Conservation (phyloP, 495 filamentous ascomycete genomes). For the Penicillium parvum region DNA sequence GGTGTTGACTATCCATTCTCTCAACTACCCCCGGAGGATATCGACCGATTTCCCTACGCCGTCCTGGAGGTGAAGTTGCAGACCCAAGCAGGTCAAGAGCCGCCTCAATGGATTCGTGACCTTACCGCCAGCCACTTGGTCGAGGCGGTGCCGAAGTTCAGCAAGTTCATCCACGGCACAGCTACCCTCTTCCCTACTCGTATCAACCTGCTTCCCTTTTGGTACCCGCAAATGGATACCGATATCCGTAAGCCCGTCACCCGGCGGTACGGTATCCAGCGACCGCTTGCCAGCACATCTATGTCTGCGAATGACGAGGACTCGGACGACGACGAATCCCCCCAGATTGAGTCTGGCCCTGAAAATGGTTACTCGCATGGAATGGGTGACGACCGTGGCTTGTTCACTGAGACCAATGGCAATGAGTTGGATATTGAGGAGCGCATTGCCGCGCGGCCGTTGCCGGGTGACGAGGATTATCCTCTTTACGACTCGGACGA, state of each 20-base stretch:
- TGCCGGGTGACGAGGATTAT: constrained; percentile 63
- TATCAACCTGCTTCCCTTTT: constrained; percentile 90
- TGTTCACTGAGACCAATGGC: constrained; percentile 37
- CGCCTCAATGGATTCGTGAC: constrained; percentile 92
- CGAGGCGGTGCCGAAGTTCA: constrained; percentile 97
- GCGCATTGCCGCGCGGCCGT: constrained; percentile 57
- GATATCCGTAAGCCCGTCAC: constrained; percentile 92
- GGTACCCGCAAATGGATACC: constrained; percentile 96
- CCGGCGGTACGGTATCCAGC: constrained; percentile 82
- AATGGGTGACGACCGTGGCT: constrained; percentile 18
- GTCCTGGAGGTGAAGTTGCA: constrained; percentile 97
- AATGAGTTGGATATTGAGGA: constrained; percentile 72
- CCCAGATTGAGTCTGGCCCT: constrained; percentile 3
- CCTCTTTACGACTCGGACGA: constrained; percentile 91
- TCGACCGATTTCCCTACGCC: constrained; percentile 92
- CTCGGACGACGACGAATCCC: constrained; percentile 55
- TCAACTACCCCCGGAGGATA: constrained; percentile 77
- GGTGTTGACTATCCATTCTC: constrained; percentile 94
- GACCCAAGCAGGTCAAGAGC: constrained; percentile 94
- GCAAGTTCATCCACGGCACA: constrained; percentile 96
- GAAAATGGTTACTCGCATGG: constrained; percentile 10
- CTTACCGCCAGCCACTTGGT: constrained; percentile 90
- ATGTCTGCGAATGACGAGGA: constrained; percentile 72
- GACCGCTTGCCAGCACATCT: constrained; percentile 67
- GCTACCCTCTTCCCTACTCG: constrained; percentile 80